Evolutionary conservation across 441 rosid species (phyloP).

Genomic region (Gossypium davidsonii): DNA sequence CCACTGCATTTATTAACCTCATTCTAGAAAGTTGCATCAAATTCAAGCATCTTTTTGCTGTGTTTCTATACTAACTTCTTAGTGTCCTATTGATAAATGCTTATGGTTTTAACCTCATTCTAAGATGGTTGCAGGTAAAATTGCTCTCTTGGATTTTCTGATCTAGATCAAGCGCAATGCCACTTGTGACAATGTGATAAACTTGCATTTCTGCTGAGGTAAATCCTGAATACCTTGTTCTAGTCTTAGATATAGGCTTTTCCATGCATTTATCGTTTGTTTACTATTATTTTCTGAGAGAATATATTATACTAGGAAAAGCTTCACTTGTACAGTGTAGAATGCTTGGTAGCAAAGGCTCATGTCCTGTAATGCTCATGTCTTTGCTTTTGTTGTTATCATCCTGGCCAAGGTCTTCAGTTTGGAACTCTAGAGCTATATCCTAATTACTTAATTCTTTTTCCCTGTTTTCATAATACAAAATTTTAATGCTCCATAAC

Average conservation of each 20-base stretch:
- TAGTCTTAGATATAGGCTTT: neutral
- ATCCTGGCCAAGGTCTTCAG: neutral
- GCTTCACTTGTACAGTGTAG: neutral
- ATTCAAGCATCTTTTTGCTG: neutral
- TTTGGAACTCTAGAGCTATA: neutral
- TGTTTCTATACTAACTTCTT: neutral
- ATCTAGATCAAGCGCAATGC: neutral
- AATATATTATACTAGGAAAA: neutral
- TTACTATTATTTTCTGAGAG: neutral
- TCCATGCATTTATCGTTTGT: neutral
- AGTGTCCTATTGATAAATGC: neutral
- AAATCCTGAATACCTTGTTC: constrained; percentile 6
- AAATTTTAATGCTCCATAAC: neutral
- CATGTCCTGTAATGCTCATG: neutral
- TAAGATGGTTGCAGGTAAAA: constrained; percentile 2
- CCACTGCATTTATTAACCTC: neutral
- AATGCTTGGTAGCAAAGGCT: neutral
- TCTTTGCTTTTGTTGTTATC: constrained; percentile 1
- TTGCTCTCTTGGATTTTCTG: neutral
- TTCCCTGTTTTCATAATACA: neutral
- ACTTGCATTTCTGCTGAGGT: constrained; percentile 3
- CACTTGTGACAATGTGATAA: neutral
- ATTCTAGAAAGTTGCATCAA: neutral
- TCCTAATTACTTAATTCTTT: neutral
- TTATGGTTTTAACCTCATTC: neutral